A percentile compares a stretch with the other conserved stretches of the same genome.
Evolutionary conservation across 1,284 basidiomycete genomes (phyloP).

Genomic region (Cutaneotrichosporon sp.): DNA sequence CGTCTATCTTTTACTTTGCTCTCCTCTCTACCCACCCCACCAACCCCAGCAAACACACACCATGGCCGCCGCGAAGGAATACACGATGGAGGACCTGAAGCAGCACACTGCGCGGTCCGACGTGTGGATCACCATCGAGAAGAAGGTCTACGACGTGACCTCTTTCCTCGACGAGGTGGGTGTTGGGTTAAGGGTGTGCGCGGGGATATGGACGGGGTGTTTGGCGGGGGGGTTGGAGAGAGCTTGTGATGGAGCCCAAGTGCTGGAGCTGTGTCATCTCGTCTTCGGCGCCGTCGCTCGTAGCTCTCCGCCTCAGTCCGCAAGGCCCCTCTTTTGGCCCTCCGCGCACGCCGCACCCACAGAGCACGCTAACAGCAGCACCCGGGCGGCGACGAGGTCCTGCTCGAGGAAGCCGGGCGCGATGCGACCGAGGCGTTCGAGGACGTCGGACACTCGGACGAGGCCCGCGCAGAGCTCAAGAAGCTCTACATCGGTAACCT

Average conservation of each 20-base stretch:
- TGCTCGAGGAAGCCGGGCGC: slow-evolving; percentile 65
- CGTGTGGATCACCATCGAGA: slow-evolving; percentile 72
- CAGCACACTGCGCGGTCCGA: slow-evolving; percentile 66
- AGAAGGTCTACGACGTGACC: slow-evolving; percentile 90
- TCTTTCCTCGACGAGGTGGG: slow-evolving; percentile 87
- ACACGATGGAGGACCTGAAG: slow-evolving; percentile 62
- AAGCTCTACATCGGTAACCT: slow-evolving; percentile 73
- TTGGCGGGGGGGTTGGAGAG: slow-evolving; percentile 67
- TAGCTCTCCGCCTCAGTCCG: too few species aligned
- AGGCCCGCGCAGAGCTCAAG: slow-evolving; percentile 82
- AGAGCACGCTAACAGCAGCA: slow-evolving; percentile 56
- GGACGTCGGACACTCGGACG: slow-evolving; percentile 99
- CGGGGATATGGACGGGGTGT: slow-evolving; percentile 71
- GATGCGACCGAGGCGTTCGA: slow-evolving; percentile 99
- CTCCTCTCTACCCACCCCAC: too few species aligned
- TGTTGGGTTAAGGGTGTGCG: slow-evolving; percentile 45
- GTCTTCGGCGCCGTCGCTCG: too few species aligned
- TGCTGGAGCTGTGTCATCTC: too few species aligned
- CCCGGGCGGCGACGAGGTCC: slow-evolving; percentile 78
- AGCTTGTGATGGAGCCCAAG: neutral
- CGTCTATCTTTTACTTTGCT: too few species aligned
- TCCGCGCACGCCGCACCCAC: too few species aligned
- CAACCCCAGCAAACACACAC: neutral
- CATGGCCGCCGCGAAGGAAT: neutral
- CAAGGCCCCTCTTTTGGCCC: too few species aligned